These are phyloP conservation scores for Trichoderma parareesei DNA, from an alignment of 495 filamentous ascomycete genomes.

Conservation along the genomic window DNA sequence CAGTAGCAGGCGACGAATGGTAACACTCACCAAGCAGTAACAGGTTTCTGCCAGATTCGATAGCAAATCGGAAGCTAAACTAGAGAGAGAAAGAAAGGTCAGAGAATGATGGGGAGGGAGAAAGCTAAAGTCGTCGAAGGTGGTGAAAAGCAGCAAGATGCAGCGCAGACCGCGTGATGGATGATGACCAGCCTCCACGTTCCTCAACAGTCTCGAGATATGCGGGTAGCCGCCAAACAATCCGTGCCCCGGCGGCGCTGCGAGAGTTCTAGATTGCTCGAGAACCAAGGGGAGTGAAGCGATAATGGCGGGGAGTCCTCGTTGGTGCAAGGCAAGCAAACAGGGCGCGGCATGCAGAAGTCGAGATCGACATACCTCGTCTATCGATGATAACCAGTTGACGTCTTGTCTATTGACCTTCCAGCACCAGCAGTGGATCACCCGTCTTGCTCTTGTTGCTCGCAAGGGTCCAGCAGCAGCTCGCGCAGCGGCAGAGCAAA, in stretches of 20 bases:
- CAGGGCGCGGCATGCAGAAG: no score
- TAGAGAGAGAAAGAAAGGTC: not conserved
- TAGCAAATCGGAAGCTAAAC: not conserved
- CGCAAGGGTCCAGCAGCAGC: no score
- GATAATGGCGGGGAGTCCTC: not conserved
- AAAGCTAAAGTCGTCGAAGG: not conserved
- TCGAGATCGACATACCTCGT: no score
- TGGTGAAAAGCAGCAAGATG: not conserved
- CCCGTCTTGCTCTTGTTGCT: no score
- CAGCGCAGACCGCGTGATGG: conserved; percentile 7
- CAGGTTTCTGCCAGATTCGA: not conserved
- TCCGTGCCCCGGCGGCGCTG: not conserved
- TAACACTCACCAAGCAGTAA: not conserved
- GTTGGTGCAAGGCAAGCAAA: no score
- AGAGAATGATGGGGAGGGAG: not conserved
- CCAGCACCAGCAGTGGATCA: no score
- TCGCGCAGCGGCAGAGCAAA: not conserved
- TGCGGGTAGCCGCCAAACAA: conserved; percentile 2
- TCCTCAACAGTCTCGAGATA: conserved; percentile 1
- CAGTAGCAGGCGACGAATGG: not conserved
- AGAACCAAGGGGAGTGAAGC: not conserved
- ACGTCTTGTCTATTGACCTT: no score
- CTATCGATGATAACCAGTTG: no score
- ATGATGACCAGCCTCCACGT: conserved; percentile 10
- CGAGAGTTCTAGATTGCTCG: not conserved